Conservation (phyloP, 495 filamentous ascomycete genomes). For the Aspergillus baeticus region DNA sequence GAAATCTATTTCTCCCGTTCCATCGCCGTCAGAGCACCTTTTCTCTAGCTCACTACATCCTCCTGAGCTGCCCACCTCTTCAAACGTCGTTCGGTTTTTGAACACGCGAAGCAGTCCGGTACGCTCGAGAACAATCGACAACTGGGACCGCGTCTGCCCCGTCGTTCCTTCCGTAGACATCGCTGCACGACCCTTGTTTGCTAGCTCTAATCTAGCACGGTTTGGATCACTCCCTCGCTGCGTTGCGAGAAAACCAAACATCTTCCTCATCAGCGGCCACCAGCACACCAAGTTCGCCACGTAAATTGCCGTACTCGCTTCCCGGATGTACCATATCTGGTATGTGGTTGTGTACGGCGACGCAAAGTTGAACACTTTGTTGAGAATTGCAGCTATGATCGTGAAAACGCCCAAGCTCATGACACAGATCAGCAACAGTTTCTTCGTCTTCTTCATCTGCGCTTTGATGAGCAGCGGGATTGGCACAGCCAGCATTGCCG, state of each 20-base stretch:
- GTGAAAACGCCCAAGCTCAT: slow-evolving; percentile 62
- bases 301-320: slow-evolving; percentile 61
- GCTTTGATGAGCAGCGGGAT: slow-evolving; percentile 57
- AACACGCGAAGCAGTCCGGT: slow-evolving; percentile 11
- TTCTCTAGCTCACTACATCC: background rate
- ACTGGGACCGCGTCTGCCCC: slow-evolving; percentile 16
- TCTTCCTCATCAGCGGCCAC: slow-evolving; percentile 56
- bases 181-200: slow-evolving; percentile 13
- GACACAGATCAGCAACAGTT: slow-evolving; percentile 49
- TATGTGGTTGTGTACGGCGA: slow-evolving; percentile 48
- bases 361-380: slow-evolving; percentile 66
- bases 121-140: slow-evolving; percentile 22
- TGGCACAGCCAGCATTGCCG: slow-evolving; percentile 59
- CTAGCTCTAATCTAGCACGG: slow-evolving; percentile 14
- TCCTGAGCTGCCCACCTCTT: background rate
- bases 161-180: slow-evolving; percentile 14
- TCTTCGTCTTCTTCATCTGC: slow-evolving; percentile 49
- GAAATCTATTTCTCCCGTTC: background rate
- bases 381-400: slow-evolving; percentile 59
- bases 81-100: background rate
- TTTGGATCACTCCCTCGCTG: slow-evolving; percentile 31
- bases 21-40: background rate
- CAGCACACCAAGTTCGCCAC: slow-evolving; percentile 64
- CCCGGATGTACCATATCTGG: slow-evolving; percentile 64
- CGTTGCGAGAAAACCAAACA: slow-evolving; percentile 44